Evolutionary conservation across 1,139 yeast genomes (phyloP), one percentile per base, ranked within the genome.

Genomic region (Magnusiomyces clavatus): DNA sequence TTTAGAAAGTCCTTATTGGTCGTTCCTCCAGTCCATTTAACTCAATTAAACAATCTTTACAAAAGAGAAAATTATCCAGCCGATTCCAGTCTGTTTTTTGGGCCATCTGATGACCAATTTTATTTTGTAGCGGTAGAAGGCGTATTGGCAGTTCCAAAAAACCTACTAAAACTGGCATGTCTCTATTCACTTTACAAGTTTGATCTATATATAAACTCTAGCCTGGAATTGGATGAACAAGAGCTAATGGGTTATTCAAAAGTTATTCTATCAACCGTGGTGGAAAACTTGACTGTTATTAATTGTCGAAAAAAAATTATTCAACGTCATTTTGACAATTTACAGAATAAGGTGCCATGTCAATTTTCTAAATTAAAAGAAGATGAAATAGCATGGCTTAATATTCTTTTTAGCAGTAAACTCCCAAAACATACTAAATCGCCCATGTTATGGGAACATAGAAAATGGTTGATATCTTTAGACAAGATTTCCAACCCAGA

Each of bases 391-490:
- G 58, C 57, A 31, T 17, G 67, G 8, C 57, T 62, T 12, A 61
- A 61, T 16, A 53, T 65, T 8, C 53, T 71, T 29, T 62, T 69
- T 34, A 48, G 58, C 34, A 68, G 72, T 6, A 69, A 67, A 13
- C 56, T 68, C 36, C 60, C 58, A 16, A 68, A 65, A 50, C 73
- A 69, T 49, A 63, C 68, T 34, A 70, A 71, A 53, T 62, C 69
- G 50, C 69, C 74, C 5, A 57, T 65, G 57, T 57, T 70, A 17
- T 70, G 74, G 74, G 59, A 61, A 47, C 71, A 70, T 50, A 61
- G 73, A n/a, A 55, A 60, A 8, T 64, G 69, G 69, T 48, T 69
- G 11, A 41, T 60, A 8, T 16, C 20, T 8, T 43, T 39, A 12
- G 36, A 35, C 43, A 17, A 1, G 11, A 6, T 14, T 49, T 12